Base-by-base conservation (phyloP, 805 yeast species). In the Blastobotrys attinorum region DNA sequence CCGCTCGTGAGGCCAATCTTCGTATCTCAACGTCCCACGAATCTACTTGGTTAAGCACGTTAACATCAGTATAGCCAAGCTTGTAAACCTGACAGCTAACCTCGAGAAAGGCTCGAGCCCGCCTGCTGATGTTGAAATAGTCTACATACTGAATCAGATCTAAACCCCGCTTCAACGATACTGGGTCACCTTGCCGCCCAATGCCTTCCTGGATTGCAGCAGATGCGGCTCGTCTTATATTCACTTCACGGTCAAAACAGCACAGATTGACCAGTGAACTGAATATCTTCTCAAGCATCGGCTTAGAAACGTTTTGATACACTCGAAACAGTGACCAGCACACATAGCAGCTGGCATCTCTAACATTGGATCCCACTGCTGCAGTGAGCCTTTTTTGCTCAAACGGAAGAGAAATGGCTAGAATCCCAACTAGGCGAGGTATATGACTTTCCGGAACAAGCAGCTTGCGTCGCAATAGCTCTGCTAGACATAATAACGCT, bases 161-260 rank as follows among this genome's bases (percentile, higher is more conserved):
- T 11, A 66, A 47, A 3, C 59, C 60, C 3, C 51, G 40, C 2
- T 46, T 49, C 54, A 77, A 63, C 23, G 45, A 25, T 5, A 27
- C 44, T 10, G 39, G 33, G 10, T 62, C 63, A 1, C 84, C 84
- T 56, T 77, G 80, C 31, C 97, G 65, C 0, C 97, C 97, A 2
- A 86, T 58, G 13, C 83, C 69, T 55, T 89, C 97, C 57, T 89
- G 97, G 4, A 89, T 54, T 0, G 92, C 90, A 0, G 97, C 96
- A 3, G 86, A 69, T 1, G 89, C 81, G 15, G 96, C 89, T 45
- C 94, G 68, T 44, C 96, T 69, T 4, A 88, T 75, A 46, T 79
- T 71, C 16, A 86, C 65, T 43, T 88, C 96, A 18, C 70, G 64
- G 57, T 89, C 97, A 56, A 81, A 81, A 39, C 85, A 69, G 6